phyloP scores from a whole-genome alignment of 257 asterid genomes.

The Gynochthodes officinalis region DNA sequence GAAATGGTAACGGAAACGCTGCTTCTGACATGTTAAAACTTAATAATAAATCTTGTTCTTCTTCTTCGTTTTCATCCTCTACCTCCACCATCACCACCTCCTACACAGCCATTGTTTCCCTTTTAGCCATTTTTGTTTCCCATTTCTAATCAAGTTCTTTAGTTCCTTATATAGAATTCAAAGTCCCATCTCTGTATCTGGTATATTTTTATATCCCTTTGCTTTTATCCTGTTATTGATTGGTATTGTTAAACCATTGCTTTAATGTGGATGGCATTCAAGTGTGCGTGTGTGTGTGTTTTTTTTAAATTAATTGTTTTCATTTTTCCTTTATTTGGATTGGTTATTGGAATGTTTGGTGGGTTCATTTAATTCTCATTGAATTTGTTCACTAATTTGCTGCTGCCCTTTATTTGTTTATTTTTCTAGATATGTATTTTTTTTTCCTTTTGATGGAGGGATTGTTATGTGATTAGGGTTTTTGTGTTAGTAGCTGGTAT shows the following conservation, averaged over 20 bases:
- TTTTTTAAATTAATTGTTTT: neutral
- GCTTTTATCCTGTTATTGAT: neutral
- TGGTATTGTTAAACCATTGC: conserved; percentile 10
- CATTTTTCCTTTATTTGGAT: neutral
- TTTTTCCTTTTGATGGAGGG: neutral
- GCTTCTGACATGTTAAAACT: neutral
- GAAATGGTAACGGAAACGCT: conserved; percentile 5
- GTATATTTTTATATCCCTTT: neutral
- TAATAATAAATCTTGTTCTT: too few species aligned
- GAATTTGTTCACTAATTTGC: neutral
- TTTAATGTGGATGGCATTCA: neutral
- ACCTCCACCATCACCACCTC: neutral
- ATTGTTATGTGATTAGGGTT: conserved; percentile 6
- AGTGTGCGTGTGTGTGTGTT: neutral
- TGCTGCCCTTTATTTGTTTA: neutral
- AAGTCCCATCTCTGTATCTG: neutral
- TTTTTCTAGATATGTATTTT: neutral
- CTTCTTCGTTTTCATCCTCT: neutral
- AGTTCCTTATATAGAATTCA: neutral
- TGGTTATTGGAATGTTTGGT: neutral
- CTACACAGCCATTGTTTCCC: neutral
- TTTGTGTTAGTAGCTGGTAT: neutral
- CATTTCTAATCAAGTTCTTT: neutral
- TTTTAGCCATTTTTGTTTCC: neutral
- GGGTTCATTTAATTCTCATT: neutral